Evolutionary conservation across 768 basidiomycete genomes (phyloP).

Genomic region (Kwoniella dendrophila): DNA sequence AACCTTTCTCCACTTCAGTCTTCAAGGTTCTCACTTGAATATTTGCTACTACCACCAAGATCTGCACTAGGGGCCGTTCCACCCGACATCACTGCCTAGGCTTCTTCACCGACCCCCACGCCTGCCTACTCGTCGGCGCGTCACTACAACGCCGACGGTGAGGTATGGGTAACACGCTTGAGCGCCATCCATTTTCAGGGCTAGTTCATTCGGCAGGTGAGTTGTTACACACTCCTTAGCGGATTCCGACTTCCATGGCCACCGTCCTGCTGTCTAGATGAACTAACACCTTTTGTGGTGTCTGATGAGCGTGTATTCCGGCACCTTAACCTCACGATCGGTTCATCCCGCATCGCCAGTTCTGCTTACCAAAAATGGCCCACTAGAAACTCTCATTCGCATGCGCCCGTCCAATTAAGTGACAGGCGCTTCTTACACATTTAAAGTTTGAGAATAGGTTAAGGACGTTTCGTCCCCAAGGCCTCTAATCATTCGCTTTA

Average conservation of each 20-base stretch:
- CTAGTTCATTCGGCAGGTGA: constrained; percentile 89
- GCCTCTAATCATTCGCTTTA: constrained; percentile 82
- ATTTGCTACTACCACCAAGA: constrained; percentile 89
- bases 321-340: constrained; percentile 68
- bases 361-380: constrained; percentile 61
- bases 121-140: constrained; percentile 63
- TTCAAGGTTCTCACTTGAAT: constrained; percentile 83
- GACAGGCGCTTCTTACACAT: constrained; percentile 66
- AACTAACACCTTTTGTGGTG: constrained; percentile 84
- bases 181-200: constrained; percentile 90
- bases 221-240: constrained; percentile 86
- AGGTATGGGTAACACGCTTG: constrained; percentile 83
- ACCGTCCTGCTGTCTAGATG: constrained; percentile 86
- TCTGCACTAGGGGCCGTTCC: constrained; percentile 80
- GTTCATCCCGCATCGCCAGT: constrained; percentile 64
- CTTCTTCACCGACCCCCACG: constrained; percentile 78
- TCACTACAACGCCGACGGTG: constrained; percentile 70
- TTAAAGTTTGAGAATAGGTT: constrained; percentile 78
- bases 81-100: constrained; percentile 73
- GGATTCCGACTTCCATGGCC: constrained; percentile 83
- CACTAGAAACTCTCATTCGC: constrained; percentile 72
- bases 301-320: constrained; percentile 76
- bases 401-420: constrained; percentile 57
- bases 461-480: constrained; percentile 85
- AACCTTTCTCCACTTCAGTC: constrained; percentile 88